phyloP scores from a whole-genome alignment of 805 yeast genomes.

The Kluyveromyces aestuarii region DNA sequence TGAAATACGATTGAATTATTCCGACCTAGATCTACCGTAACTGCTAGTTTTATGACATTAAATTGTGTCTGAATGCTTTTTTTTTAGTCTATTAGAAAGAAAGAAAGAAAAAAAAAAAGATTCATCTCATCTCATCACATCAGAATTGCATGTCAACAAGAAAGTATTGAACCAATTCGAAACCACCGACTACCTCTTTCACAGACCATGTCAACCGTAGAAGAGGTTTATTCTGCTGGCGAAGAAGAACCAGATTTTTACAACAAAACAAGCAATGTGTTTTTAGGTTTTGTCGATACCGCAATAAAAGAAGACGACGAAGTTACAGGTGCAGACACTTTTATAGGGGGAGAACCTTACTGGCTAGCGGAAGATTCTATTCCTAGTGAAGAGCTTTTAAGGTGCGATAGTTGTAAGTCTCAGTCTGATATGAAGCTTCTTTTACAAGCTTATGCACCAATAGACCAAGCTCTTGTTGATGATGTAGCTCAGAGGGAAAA shows the following conservation, averaged over 20 bases:
- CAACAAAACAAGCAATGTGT: conserved; percentile 30
- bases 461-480: conserved; percentile 34
- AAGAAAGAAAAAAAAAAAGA: background rate
- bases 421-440: conserved; percentile 50
- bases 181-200: background rate
- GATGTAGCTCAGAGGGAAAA: conserved; percentile 9
- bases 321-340: conserved; percentile 52
- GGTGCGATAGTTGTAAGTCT: conserved; percentile 57
- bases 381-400: conserved; percentile 44
- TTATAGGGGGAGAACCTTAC: conserved; percentile 70
- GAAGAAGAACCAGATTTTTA: conserved; percentile 3
- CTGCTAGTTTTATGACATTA: too few relatives aligned
- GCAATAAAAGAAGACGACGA: conserved; percentile 41
- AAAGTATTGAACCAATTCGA: background rate
- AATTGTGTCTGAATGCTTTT: too few relatives aligned
- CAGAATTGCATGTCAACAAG: background rate
- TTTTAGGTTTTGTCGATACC: conserved; percentile 58
- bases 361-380: conserved; percentile 58
- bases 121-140: conserved; percentile 6
- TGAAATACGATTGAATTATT: too few relatives aligned
- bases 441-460: conserved; percentile 73
- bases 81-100: background rate
- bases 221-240: conserved; percentile 13
- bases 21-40: too few relatives aligned
- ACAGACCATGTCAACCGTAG: conserved; percentile 11